These are phyloP conservation scores for Diospyros lotus DNA, from an alignment of 148 eudicot species.

Conservation along the genomic window DNA sequence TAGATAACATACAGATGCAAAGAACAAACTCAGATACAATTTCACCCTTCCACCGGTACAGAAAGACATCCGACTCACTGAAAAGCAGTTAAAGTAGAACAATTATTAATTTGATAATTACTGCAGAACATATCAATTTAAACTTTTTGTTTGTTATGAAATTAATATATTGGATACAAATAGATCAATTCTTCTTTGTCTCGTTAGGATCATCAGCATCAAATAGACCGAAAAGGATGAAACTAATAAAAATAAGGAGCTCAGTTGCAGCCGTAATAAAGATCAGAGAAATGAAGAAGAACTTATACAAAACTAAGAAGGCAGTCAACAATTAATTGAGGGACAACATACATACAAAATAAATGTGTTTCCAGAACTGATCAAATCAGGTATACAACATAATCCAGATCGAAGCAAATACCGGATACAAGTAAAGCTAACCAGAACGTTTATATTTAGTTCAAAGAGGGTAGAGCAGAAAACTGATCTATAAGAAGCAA, in stretches of 20 bases:
- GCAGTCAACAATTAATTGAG: neutral
- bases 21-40: neutral
- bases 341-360: neutral
- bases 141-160: neutral
- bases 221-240: neutral
- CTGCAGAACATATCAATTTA: no score
- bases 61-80: neutral
- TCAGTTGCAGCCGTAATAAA: neutral
- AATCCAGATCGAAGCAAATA: neutral
- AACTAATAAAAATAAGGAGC: neutral
- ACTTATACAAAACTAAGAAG: neutral
- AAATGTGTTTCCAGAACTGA: neutral
- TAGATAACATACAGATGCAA: neutral
- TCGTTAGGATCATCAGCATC: neutral
- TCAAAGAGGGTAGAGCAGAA: neutral
- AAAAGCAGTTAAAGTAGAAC: neutral
- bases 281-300: neutral
- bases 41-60: neutral
- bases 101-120: neutral
- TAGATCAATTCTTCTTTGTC: neutral
- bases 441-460: neutral
- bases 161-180: neutral
- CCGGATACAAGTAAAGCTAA: neutral
- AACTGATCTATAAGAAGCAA: neutral
- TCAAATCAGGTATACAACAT: neutral